Percentiles rank a stretch among this genome's conserved stretches.
These are phyloP conservation scores for Alternaria atra DNA, from an alignment of 2,329 filamentous ascomycete species.

Conservation along the genomic window DNA sequence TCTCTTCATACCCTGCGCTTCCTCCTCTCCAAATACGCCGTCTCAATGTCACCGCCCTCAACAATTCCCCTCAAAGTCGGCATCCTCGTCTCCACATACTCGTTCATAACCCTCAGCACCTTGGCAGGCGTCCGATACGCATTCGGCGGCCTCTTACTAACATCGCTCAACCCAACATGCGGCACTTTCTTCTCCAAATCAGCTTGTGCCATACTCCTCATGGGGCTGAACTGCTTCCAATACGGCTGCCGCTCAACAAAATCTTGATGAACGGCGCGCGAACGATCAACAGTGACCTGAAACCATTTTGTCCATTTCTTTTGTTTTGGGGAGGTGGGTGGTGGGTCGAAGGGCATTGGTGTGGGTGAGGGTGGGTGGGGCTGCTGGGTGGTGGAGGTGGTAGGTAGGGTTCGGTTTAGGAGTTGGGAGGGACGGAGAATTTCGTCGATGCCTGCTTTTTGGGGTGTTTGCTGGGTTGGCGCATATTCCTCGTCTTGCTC, in stretches of 20 bases:
- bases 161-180: conserved; percentile 52
- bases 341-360: conserved; percentile 38
- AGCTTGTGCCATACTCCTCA: conserved; percentile 45
- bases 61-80: conserved; percentile 45
- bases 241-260: conserved; percentile 50
- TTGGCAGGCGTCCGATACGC: conserved; percentile 44
- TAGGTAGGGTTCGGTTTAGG: conserved; percentile 20
- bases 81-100: conserved; percentile 36
- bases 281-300: conserved; percentile 52
- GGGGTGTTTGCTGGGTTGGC: conserved; percentile 6
- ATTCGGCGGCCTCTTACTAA: conserved; percentile 47
- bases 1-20: not conserved
- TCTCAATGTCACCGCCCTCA: conserved; percentile 29
- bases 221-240: conserved; percentile 45
- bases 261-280: conserved; percentile 53
- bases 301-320: conserved; percentile 47
- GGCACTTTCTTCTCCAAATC: conserved; percentile 54
- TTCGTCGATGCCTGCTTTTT: conserved; percentile 38
- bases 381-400: conserved; percentile 3
- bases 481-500: conserved; percentile 23
- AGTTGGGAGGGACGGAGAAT: conserved; percentile 43
- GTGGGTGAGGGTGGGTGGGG: conserved; percentile 5
- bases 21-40: conserved; percentile 2
- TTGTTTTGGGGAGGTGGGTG: conserved; percentile 9
- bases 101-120: conserved; percentile 36